A percentile compares a stretch with the other conserved stretches of the same genome.
Evolutionary conservation across 2,329 filamentous ascomycete species (phyloP).

Genomic region (Escovopsis weberi): DNA sequence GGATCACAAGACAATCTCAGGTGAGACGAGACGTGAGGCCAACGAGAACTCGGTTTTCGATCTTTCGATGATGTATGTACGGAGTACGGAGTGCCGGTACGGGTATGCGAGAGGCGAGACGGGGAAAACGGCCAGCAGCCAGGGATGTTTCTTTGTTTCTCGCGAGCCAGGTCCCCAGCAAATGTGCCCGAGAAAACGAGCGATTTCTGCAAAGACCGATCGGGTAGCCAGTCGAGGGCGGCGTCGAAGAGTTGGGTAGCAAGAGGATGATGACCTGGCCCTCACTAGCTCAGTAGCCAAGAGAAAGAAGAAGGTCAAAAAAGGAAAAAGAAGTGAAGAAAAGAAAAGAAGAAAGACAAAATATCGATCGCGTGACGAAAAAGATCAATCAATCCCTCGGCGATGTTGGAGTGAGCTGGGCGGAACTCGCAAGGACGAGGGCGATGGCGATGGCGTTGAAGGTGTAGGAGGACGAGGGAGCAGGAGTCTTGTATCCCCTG

Average conservation of each 20-base stretch:
- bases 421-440: too few species aligned
- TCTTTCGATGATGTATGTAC: neutral
- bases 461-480: too few species aligned
- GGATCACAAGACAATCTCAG: too few species aligned
- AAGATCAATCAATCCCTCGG: too few species aligned
- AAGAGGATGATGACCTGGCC: neutral
- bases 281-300: too few species aligned
- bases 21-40: too few species aligned
- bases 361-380: too few species aligned
- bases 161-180: neutral
- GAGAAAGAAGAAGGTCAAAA: neutral
- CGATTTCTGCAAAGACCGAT: slow-evolving; percentile 1
- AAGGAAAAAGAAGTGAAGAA: neutral
- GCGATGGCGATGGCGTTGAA: too few species aligned
- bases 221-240: neutral
- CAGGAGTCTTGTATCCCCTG: too few species aligned
- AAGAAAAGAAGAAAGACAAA: too few species aligned
- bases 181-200: neutral
- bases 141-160: neutral
- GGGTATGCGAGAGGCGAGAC: neutral
- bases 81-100: neutral
- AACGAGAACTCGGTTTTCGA: neutral
- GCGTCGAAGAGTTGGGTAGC: slow-evolving; percentile 3
- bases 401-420: too few species aligned
- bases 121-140: neutral